Evolutionary conservation across 2,329 filamentous ascomycete species (phyloP).

Genomic region (Botrytis fabae): DNA sequence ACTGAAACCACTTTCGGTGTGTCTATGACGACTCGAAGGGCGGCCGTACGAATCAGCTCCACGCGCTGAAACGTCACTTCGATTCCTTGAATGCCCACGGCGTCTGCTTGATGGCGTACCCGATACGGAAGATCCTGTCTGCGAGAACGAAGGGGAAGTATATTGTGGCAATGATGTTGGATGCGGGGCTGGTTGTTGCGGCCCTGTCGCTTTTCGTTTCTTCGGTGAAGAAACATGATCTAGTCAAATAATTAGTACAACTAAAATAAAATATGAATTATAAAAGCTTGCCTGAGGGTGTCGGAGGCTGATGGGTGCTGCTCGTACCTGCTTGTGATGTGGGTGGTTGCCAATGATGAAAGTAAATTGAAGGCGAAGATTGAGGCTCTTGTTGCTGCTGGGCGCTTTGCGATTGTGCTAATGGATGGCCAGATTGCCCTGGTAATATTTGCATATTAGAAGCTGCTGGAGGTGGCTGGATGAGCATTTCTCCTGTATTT

Average conservation of each 20-base stretch:
- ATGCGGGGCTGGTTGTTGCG: conserved; percentile 50
- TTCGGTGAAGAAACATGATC: conserved; percentile 75
- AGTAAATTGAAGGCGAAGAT: conserved; percentile 76
- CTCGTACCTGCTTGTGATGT: conserved; percentile 58
- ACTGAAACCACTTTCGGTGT: conserved; percentile 36
- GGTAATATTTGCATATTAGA: conserved; percentile 48
- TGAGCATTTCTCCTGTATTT: conserved; percentile 46
- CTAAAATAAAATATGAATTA: conserved; percentile 45
- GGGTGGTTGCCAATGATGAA: conserved; percentile 91
- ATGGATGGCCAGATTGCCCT: conserved; percentile 48
- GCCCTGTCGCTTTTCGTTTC: conserved; percentile 75
- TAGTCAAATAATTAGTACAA: conserved; percentile 41
- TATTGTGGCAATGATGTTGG: conserved; percentile 49
- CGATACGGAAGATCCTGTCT: conserved; percentile 52
- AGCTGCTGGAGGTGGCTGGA: conserved; percentile 42
- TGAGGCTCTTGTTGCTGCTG: conserved; percentile 56
- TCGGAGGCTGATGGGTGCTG: conserved; percentile 65
- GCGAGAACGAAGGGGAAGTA: conserved; percentile 57
- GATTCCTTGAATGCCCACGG: conserved; percentile 62
- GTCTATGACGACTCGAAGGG: conserved; percentile 44
- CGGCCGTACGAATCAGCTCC: conserved; percentile 42
- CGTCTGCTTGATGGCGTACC: conserved; percentile 56
- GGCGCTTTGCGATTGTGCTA: conserved; percentile 52
- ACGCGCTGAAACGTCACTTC: conserved; percentile 57
- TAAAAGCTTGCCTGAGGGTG: conserved; percentile 68